These are phyloP conservation scores for Fomes fomentarius DNA, from an alignment of 1,284 basidiomycete species.

Conservation along the genomic window DNA sequence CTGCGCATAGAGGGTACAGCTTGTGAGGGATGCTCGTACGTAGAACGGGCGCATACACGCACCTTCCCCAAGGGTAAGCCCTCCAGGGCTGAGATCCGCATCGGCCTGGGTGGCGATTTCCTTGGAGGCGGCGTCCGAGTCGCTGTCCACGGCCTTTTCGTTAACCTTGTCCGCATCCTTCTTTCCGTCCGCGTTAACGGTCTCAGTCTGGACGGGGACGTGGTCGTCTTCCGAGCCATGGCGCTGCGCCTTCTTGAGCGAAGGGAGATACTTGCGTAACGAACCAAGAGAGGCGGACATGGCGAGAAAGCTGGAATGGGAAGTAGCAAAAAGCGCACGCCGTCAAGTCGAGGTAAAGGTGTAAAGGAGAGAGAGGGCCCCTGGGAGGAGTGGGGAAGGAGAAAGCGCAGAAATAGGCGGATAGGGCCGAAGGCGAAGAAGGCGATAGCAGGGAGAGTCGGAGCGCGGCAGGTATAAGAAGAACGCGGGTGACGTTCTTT, in stretches of 20 bases:
- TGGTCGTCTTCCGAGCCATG: constrained; percentile 4
- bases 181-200: constrained; percentile 12
- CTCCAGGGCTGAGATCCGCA: constrained; percentile 19
- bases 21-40: neutral
- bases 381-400: neutral
- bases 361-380: too few species aligned
- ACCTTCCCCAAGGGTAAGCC: constrained; percentile 24
- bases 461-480: constrained; percentile 4
- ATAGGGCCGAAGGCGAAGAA: neutral
- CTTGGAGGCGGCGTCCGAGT: constrained; percentile 11
- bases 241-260: constrained; percentile 2
- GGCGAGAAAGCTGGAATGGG: neutral
- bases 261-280: constrained; percentile 12
- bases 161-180: constrained; percentile 11
- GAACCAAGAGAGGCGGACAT: constrained; percentile 12
- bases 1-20: constrained; percentile 12
- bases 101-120: constrained; percentile 15
- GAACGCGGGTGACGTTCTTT: neutral
- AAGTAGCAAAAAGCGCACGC: neutral
- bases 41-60: neutral
- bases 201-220: constrained; percentile 1
- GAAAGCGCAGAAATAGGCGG: neutral
- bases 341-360: neutral
- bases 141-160: too few species aligned
- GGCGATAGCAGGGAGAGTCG: neutral